Evolutionary conservation across 177 flowering plant species (phyloP).

Genomic region (Tripterygium wilfordii): DNA sequence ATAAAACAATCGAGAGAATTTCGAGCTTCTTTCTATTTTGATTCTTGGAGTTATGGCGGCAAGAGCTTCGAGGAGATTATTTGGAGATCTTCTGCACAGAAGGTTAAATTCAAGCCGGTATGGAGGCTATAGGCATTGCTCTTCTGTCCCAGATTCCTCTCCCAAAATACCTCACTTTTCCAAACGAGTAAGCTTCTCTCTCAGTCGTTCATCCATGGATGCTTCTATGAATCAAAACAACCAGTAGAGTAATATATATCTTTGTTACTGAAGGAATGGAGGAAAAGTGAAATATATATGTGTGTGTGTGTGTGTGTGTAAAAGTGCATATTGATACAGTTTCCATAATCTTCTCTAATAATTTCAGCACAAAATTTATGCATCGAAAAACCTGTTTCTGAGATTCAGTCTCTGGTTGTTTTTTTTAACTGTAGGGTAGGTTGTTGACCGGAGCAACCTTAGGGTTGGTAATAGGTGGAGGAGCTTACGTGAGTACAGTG

Average conservation of each 20-base stretch:
- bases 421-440: constrained; percentile 56
- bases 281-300: too few relatives aligned
- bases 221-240: too few relatives aligned
- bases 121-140: constrained; percentile 13
- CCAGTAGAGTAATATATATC: too few relatives aligned
- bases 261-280: too few relatives aligned
- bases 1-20: too few relatives aligned
- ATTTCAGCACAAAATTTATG: constrained; percentile 1
- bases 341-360: too few relatives aligned
- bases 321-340: too few relatives aligned
- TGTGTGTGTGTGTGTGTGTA: too few relatives aligned
- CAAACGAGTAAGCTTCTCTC: constrained; percentile 28
- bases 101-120: constrained; percentile 12
- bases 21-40: too few relatives aligned
- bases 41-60: constrained; percentile 37
- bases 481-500: constrained; percentile 96
- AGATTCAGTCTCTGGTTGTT: constrained; percentile 1
- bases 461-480: constrained; percentile 79
- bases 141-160: constrained; percentile 20
- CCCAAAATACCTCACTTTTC: constrained; percentile 43
- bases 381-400: neutral
- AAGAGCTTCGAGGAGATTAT: constrained; percentile 16
- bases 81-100: constrained; percentile 8
- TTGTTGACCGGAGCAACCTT: constrained; percentile 77
- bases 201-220: neutral